Base-by-base conservation (phyloP, 2,329 filamentous ascomycete genomes). In the Lecanicillium sp. region DNA sequence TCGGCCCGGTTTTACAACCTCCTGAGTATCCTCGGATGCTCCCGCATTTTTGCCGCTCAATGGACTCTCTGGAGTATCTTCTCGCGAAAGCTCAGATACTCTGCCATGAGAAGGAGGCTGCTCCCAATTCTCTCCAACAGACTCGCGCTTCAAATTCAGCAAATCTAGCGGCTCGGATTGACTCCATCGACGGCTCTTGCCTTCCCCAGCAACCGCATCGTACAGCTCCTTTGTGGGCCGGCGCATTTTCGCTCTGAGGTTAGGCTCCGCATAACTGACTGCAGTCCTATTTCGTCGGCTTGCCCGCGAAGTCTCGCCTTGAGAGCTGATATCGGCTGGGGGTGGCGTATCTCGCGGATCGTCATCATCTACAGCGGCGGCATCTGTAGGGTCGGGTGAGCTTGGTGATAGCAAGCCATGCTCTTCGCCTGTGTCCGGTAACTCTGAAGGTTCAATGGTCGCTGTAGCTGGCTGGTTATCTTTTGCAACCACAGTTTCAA, bases 261-360 rank as follows among this genome's bases (percentile, higher is more conserved):
- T 90, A 2, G 85, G 85, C 56, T 90, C 84, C 9, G 84, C 83
- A 56, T 92, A 92, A 63, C 83, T 90, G 44, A 92, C 74, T 35
- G 78, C 70, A 9, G 75, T 64, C 50, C 82, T 71, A 34, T 77
- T 75, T 46, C 85, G 74, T 47, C 85, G 70, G 48, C 79, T 82
- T 16, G 76, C 74, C 32, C 85, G 72, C 19, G 74, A 68, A 19
- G 72, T 72, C 48, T 82, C 73, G 35, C 72, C 70, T 27, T 59
- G 67, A 7, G 60, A 63, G 7, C 69, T 73, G 27, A 80, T 70
- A 46, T 80, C 72, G 13, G 64, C 57, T 4, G 77, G 77, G 4
- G 78, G 78, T 3, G 78, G 76, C 0, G 78, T 80, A 48, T 78
- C 76, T 40, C 65, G 57, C 30, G 56, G 50, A 13, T 52, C 57